Evolutionary conservation across 108 stramenopile species (phyloP), one percentile per base, ranked within the genome.

Genomic region (Schizochytrium sp.): DNA sequence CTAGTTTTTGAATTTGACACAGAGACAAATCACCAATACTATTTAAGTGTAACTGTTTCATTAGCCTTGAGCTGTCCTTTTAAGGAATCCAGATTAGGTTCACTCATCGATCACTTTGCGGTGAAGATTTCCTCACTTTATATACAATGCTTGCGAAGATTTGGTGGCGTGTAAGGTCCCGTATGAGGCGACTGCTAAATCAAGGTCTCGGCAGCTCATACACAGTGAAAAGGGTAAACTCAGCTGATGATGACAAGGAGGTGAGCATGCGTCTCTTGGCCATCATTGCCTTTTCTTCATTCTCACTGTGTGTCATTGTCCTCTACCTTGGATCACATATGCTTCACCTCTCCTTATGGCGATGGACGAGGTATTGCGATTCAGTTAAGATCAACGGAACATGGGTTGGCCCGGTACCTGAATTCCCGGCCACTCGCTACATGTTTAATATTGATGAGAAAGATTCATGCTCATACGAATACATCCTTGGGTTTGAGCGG

Each of bases 401-500:
- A 17, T 83, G 76, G 76, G 76, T 83, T 13, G 76, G 28, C 5
- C 76, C 76, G 17, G 53, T 55, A 5, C 50, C 53, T 10, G 76
- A 49, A 40, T 83, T 55, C 55, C 76, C 76, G 12, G 76, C 76
- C 28, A 5, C 45, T n/a, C 10, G 53, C 50, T 83, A 83, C 76
- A 49, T 83, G 76, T 55, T 47, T 1, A 55, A 83, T 55, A 83
- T 55, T 38, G 76, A 83, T 42, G 76, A 83, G 3, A 83, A 53
- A 47, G 76, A 83, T 13, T 49, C 53, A 38, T 83, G 76, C 76
- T 55, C 47, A 53, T 55, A 83, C 53, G 76, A 83, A 38, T 83
- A 83, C 4, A 83, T 55, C 3, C 5, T 83, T 28, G 76, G 76
- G 19, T 28, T 49, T 10, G 76, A 83, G 53, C 47, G 47, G 0